Evolutionary conservation across 2,329 filamentous ascomycete species (phyloP), one percentile per base, ranked within the genome.

Genomic region (Septoria linicola): DNA sequence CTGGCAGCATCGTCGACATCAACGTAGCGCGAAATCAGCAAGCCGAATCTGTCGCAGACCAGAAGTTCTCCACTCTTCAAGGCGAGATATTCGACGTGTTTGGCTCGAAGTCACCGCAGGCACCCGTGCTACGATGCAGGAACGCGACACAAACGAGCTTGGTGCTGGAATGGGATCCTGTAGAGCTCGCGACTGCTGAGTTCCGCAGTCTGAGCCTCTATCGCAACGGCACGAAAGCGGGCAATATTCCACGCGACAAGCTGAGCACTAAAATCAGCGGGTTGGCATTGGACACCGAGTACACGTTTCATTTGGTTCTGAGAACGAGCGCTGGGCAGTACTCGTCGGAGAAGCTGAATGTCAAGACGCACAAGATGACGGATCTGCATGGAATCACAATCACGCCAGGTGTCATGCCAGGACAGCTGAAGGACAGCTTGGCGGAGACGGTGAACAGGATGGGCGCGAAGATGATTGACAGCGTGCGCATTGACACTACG

Each of bases 111-210:
- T 85, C 89, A 51, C 93, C 93, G 25, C 74, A 80, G 19, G 76
- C 86, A 1, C 93, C 93, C 6, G 73, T 87, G 43, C 83, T 99
- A 30, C 88, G 90, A 66, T 95, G 93, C 72, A 87, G 90, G 73
- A 99, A 97, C 79, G 91, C 92, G 49, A 99, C 93, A 1, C 93
- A 99, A 73, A 99, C 93, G n/a, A 95, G 89, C 21, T 87, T 97
- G 39, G 93, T 99, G 31, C 87, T 99, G 45, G 93, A 97, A 74
- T 99, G 93, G 93, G 93, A 97, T 59, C 89, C 92, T 27, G 87
- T 99, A 66, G 82, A 92, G 64, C 83, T 96, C 42, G 93, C 91
- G 17, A 97, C 92, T 4, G 90, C 93, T 58, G 89, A 93, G 68
- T 80, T 97, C 55, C 85, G 93, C 65, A 92, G 88, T 42, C 81